Percentiles rank a stretch among this genome's conserved stretches.
These are phyloP conservation scores for Fusarium stilboides DNA, from an alignment of 2,329 filamentous ascomycete species.

Conservation along the genomic window DNA sequence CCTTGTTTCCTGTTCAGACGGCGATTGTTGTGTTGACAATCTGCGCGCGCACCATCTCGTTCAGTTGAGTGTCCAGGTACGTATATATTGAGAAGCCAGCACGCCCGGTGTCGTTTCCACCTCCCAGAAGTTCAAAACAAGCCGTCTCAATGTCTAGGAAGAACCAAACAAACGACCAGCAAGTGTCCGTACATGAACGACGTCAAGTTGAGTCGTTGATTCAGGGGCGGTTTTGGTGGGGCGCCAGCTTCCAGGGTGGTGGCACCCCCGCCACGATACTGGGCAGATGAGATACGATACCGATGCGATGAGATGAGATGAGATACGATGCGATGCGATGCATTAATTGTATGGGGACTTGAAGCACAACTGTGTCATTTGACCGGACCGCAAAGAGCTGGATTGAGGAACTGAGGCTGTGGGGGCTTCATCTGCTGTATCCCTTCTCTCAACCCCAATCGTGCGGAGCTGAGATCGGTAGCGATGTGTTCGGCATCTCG, in stretches of 20 bases:
- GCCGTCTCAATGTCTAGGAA: neutral
- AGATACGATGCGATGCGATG: constrained; percentile 21
- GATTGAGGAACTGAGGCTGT: neutral
- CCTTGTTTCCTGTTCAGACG: constrained; percentile 6
- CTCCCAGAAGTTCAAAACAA: neutral
- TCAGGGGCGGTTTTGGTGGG: constrained; percentile 37
- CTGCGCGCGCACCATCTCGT: too few relatives aligned
- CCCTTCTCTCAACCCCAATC: constrained; percentile 4
- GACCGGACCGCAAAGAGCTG: neutral
- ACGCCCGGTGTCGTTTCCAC: neutral
- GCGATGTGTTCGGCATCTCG: constrained; percentile 30
- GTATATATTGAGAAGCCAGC: neutral
- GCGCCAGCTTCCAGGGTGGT: constrained; percentile 36
- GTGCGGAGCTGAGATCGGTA: constrained; percentile 24
- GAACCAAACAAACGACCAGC: constrained; percentile 4
- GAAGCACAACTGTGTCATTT: neutral
- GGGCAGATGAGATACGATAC: constrained; percentile 47
- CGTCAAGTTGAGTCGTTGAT: constrained; percentile 16
- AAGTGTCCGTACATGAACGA: constrained; percentile 9
- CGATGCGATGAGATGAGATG: constrained; percentile 39
- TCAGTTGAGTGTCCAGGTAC: too few relatives aligned
- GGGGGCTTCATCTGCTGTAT: constrained; percentile 8
- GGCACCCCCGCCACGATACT: constrained; percentile 35
- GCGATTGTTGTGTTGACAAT: constrained; percentile 3
- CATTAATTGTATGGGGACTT: neutral